Conservation (phyloP, 352 stramenopile genomes). For the Phytophthora lateralis region DNA sequence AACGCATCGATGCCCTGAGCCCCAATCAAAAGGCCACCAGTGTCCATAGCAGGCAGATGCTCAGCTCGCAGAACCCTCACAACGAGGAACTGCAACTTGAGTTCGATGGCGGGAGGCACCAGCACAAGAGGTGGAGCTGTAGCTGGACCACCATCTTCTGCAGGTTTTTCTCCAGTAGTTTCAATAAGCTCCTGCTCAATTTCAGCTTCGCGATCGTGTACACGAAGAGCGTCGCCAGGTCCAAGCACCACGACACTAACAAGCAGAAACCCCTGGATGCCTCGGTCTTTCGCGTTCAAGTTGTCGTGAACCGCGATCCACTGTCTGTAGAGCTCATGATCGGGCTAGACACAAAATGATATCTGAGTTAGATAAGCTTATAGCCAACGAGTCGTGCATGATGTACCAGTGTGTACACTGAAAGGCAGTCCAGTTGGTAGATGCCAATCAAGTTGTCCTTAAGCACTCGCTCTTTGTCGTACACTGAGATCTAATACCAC, state of each 20-base stretch:
- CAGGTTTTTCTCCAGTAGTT: slow-evolving; percentile 9
- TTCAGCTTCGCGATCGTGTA: slow-evolving; percentile 77
- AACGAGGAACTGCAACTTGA: slow-evolving; percentile 81
- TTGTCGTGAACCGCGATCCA: slow-evolving; percentile 93
- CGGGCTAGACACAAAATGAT: slow-evolving; percentile 35
- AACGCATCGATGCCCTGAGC: slow-evolving; percentile 85
- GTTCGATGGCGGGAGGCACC: slow-evolving; percentile 76
- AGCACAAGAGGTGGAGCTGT: slow-evolving; percentile 54
- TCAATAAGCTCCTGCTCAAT: slow-evolving; percentile 57
- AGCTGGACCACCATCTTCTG: slow-evolving; percentile 11
- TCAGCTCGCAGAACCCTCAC: slow-evolving; percentile 81
- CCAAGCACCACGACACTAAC: slow-evolving; percentile 74
- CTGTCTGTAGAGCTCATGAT: slow-evolving; percentile 89
- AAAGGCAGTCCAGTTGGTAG: slow-evolving; percentile 85
- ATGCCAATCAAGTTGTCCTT: slow-evolving; percentile 86
- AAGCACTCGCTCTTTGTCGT: slow-evolving; percentile 70
- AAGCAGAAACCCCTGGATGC: slow-evolving; percentile 84
- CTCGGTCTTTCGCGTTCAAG: slow-evolving; percentile 77
- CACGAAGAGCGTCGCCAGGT: slow-evolving; percentile 62
- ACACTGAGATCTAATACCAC: slow-evolving; percentile 59
- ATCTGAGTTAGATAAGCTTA: not conserved
- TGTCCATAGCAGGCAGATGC: slow-evolving; percentile 85
- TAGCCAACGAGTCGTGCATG: not conserved
- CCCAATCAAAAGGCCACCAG: slow-evolving; percentile 27
- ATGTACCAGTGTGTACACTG: slow-evolving; percentile 70